Conservation (phyloP, 208 protist genomes). For the Acanthamoeba culbertsoni region DNA sequence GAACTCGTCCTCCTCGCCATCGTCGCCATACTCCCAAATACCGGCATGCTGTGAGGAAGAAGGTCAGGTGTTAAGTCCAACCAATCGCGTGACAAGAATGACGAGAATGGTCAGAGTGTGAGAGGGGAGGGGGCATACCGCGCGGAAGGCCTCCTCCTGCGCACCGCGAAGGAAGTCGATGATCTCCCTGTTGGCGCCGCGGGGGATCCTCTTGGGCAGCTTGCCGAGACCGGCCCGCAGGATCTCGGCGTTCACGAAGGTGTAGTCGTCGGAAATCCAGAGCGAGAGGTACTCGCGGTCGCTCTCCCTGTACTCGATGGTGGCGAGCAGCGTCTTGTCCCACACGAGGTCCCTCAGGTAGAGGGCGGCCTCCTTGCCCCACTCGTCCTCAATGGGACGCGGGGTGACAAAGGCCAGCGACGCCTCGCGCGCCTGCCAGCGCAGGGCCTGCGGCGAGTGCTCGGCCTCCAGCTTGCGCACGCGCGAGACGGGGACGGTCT, state of each 20-base stretch:
- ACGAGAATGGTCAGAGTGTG: neutral
- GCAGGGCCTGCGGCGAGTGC: conserved; percentile 14
- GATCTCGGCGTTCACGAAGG: conserved; percentile 50
- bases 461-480: conserved; percentile 51
- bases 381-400: conserved; percentile 27
- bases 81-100: neutral
- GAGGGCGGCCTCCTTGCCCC: conserved; percentile 54
- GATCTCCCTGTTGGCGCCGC: conserved; percentile 52
- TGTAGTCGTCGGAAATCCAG: neutral
- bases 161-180: conserved; percentile 11
- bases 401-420: neutral
- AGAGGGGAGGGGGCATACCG: neutral
- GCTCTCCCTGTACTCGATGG: conserved; percentile 51
- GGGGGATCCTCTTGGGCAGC: neutral
- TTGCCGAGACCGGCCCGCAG: conserved; percentile 35
- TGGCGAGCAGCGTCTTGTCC: conserved; percentile 37
- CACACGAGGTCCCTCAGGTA: conserved; percentile 56
- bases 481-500: neutral
- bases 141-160: conserved; percentile 20
- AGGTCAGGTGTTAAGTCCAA: neutral
- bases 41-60: neutral
- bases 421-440: conserved; percentile 51
- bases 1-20: conserved; percentile 52
- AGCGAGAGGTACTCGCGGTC: conserved; percentile 36
- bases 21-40: conserved; percentile 60